Conservation (phyloP, 164 flowering plant genomes). For the Chimonanthus salicifolius region DNA sequence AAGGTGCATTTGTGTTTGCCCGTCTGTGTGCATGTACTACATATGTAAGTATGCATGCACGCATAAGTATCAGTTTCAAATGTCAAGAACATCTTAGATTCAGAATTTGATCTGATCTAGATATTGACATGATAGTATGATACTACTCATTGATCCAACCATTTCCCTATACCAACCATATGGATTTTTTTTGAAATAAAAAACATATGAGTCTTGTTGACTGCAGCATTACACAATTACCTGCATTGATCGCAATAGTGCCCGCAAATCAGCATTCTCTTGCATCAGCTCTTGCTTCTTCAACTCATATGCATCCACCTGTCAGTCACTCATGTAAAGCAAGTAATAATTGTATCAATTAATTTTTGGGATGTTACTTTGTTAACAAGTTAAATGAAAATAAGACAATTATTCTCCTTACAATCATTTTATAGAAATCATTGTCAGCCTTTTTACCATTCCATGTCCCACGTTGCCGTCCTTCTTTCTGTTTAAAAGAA, state of each 20-base stretch:
- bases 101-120: too few relatives aligned
- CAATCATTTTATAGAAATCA: conserved; percentile 94
- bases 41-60: too few relatives aligned
- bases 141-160: background rate
- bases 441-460: conserved; percentile 93
- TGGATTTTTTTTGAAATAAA: too few relatives aligned
- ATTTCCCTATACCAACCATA: too few relatives aligned
- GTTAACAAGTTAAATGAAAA: background rate
- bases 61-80: too few relatives aligned
- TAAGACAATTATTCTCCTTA: conserved; percentile 29
- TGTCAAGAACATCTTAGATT: too few relatives aligned
- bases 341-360: background rate
- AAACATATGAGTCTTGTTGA: too few relatives aligned
- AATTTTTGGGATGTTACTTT: background rate
- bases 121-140: too few relatives aligned
- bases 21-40: too few relatives aligned
- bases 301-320: conserved; percentile 93
- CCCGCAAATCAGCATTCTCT: conserved; percentile 88
- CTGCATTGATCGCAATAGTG: conserved; percentile 91
- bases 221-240: conserved; percentile 19
- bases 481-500: conserved; percentile 76
- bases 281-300: conserved; percentile 92
- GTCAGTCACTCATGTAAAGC: conserved; percentile 1
- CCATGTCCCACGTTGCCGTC: conserved; percentile 99
- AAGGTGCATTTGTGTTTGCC: too few relatives aligned